phyloP scores from a whole-genome alignment of 192 early-diverging fungal species.

The Hyaloraphidium curvatum region DNA sequence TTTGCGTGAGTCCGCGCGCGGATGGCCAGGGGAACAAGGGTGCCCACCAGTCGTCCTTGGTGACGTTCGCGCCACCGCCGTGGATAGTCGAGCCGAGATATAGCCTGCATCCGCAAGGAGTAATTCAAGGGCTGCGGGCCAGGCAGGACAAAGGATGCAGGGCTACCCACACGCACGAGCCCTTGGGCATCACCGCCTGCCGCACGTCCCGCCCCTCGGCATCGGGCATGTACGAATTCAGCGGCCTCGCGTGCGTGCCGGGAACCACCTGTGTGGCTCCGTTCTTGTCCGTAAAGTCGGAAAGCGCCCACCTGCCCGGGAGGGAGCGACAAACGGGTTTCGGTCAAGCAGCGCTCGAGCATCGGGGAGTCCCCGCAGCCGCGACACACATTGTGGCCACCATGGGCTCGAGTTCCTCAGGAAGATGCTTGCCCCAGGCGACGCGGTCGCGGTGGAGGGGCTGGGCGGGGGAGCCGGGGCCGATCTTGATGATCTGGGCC shows the following conservation, averaged over 20 bases:
- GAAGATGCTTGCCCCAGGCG: background rate
- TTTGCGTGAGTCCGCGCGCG: no score
- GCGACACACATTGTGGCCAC: no score
- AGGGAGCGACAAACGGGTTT: no score
- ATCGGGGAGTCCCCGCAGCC: no score
- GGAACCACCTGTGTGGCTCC: background rate
- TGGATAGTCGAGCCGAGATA: no score
- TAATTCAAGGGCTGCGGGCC: no score
- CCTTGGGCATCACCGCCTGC: background rate
- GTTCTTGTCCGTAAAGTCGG: background rate
- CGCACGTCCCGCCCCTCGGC: background rate
- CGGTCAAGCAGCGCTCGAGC: no score
- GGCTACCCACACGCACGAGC: background rate
- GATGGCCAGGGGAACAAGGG: no score
- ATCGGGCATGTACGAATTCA: background rate
- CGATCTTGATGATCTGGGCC: slow-evolving; percentile 1
- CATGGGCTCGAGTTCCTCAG: background rate
- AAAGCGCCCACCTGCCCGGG: background rate
- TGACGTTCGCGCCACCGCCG: no score
- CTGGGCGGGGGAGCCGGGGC: background rate
- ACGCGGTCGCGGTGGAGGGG: slow-evolving; percentile 2
- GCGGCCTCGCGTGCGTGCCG: background rate
- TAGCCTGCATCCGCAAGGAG: no score
- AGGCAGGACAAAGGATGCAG: no score
- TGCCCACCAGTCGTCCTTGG: no score